phyloP scores from a whole-genome alignment of 257 asterid genomes.

The Buddleja alternifolia region DNA sequence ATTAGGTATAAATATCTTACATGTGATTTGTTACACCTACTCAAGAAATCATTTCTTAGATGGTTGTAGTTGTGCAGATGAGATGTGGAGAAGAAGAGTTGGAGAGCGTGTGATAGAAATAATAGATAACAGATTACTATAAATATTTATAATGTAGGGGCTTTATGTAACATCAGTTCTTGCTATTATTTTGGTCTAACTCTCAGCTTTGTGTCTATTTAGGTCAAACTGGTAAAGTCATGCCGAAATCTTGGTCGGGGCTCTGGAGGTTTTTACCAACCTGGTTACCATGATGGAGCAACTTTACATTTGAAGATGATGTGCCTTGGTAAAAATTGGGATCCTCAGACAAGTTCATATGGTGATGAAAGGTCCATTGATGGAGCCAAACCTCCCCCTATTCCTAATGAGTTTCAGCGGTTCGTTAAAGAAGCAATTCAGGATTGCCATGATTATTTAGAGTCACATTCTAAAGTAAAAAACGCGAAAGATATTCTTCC shows the following conservation, averaged over 20 bases:
- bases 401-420: constrained; percentile 56
- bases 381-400: constrained; percentile 65
- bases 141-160: background rate
- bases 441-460: constrained; percentile 47
- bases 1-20: background rate
- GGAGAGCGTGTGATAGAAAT: background rate
- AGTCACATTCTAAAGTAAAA: constrained; percentile 29
- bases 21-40: background rate
- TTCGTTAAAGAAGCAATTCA: constrained; percentile 56
- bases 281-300: constrained; percentile 70
- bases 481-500: constrained; percentile 51
- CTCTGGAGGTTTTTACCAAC: constrained; percentile 80
- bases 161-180: background rate
- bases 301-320: constrained; percentile 71
- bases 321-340: constrained; percentile 94
- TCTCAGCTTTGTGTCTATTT: constrained; percentile 17
- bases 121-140: background rate
- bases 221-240: constrained; percentile 59
- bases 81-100: background rate
- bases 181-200: background rate
- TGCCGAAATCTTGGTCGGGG: constrained; percentile 71
- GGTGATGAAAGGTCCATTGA: constrained; percentile 54
- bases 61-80: background rate
- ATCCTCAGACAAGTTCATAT: constrained; percentile 59
- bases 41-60: background rate